A percentile compares a stretch with the other conserved stretches of the same genome.
phyloP scores from a whole-genome alignment of 75 land plant species.

The Picea glauca region DNA sequence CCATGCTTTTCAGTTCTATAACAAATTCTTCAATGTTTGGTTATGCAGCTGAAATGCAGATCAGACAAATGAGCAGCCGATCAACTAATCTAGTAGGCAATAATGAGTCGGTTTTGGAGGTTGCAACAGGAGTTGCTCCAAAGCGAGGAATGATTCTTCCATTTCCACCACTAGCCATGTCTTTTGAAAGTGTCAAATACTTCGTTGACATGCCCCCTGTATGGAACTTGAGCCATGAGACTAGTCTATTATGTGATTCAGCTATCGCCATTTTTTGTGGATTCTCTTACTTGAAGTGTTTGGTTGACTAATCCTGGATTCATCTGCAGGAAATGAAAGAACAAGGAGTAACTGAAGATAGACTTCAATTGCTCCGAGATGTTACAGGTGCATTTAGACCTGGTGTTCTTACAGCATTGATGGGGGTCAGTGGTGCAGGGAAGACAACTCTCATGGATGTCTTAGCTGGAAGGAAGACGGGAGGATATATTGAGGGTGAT shows the following conservation, averaged over 20 bases:
- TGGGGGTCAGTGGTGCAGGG: conserved; percentile 94
- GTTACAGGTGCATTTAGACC: conserved; percentile 80
- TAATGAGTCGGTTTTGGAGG: conserved; percentile 16
- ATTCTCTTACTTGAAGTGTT: conserved; percentile 1
- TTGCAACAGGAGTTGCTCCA: conserved; percentile 42
- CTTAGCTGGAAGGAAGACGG: conserved; percentile 82
- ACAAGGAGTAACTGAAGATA: conserved; percentile 70
- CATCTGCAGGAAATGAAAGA: conserved; percentile 69
- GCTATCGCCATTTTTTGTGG: background rate
- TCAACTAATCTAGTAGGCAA: background rate
- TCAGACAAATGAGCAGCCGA: conserved; percentile 30
- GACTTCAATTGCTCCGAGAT: conserved; percentile 63
- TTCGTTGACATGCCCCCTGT: conserved; percentile 82
- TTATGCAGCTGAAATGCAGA: conserved; percentile 14
- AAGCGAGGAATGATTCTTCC: conserved; percentile 91
- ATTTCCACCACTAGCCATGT: conserved; percentile 75
- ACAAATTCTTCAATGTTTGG: background rate
- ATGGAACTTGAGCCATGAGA: conserved; percentile 7
- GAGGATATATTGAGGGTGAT: conserved; percentile 88
- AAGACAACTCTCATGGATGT: conserved; percentile 94
- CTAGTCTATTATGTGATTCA: background rate
- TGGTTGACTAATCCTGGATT: background rate
- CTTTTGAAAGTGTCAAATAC: conserved; percentile 81
- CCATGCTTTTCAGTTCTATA: background rate
- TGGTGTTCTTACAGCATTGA: conserved; percentile 76